Conservation (phyloP, 306 rosid genomes). For the Fagus sylvatica region DNA sequence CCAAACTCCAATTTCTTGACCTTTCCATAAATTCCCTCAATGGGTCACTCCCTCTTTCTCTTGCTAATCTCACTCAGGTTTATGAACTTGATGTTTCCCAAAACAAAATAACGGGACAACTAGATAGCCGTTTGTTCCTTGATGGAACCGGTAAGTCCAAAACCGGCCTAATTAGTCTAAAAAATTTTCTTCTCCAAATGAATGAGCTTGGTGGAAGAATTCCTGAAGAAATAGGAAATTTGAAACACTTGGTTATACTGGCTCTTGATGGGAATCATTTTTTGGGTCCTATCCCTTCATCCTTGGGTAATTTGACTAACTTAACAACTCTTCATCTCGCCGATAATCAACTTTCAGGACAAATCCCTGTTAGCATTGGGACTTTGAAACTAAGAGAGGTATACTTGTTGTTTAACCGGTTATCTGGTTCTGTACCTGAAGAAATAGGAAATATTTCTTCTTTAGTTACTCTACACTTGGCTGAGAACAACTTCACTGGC, state of each 20-base stretch:
- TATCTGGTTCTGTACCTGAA: slow-evolving; percentile 46
- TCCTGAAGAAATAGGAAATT: slow-evolving; percentile 57
- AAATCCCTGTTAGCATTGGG: slow-evolving; percentile 44
- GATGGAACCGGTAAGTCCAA: slow-evolving; percentile 21
- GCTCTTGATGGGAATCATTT: slow-evolving; percentile 44
- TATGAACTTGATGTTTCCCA: slow-evolving; percentile 57
- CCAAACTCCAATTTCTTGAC: slow-evolving; percentile 55
- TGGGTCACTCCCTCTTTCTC: slow-evolving; percentile 54
- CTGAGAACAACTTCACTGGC: slow-evolving; percentile 53
- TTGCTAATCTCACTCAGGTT: slow-evolving; percentile 51
- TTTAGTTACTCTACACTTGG: slow-evolving; percentile 46
- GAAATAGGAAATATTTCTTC: slow-evolving; percentile 53
- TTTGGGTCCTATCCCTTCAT: slow-evolving; percentile 47
- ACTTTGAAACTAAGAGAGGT: slow-evolving; percentile 41
- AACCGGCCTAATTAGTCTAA: slow-evolving; percentile 42
- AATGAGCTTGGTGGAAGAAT: slow-evolving; percentile 39
- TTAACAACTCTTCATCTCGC: slow-evolving; percentile 36
- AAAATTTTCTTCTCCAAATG: slow-evolving; percentile 44
- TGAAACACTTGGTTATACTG: slow-evolving; percentile 34
- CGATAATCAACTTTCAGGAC: slow-evolving; percentile 44
- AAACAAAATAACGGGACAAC: slow-evolving; percentile 40
- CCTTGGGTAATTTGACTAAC: slow-evolving; percentile 47
- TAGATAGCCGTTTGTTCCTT: slow-evolving; percentile 52
- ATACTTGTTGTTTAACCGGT: slow-evolving; percentile 28
- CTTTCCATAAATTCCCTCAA: slow-evolving; percentile 47